Evolutionary conservation across 768 basidiomycete species (phyloP).

Genomic region (Podaxis carcinomalis): DNA sequence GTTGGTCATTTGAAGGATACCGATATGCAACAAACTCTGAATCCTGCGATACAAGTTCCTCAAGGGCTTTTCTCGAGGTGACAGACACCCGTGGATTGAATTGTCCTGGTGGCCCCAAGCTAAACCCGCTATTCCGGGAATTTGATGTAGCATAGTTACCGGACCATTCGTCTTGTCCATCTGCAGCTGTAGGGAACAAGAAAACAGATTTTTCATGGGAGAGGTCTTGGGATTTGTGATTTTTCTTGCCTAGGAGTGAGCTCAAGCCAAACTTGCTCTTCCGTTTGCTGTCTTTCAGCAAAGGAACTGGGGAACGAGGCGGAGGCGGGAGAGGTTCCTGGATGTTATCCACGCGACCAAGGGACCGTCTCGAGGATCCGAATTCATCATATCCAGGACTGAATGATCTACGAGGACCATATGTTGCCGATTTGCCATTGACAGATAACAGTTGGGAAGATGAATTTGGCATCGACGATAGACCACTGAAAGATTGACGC

Average conservation of each 20-base stretch:
- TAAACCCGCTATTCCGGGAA: slow-evolving; percentile 47
- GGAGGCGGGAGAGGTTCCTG: slow-evolving; percentile 22
- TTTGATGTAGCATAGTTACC: slow-evolving; percentile 39
- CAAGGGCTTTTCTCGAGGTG: slow-evolving; percentile 65
- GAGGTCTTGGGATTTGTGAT: slow-evolving; percentile 22
- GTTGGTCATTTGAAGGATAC: slow-evolving; percentile 77
- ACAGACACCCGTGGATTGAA: slow-evolving; percentile 52
- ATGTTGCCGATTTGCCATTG: slow-evolving; percentile 26
- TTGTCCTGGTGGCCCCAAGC: slow-evolving; percentile 27
- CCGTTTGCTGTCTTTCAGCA: slow-evolving; percentile 43
- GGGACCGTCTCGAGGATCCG: slow-evolving; percentile 59
- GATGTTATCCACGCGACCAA: slow-evolving; percentile 39
- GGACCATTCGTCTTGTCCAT: slow-evolving; percentile 7
- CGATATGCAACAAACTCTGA: slow-evolving; percentile 82
- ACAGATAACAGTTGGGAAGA: slow-evolving; percentile 47
- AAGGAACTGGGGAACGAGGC: slow-evolving; percentile 27
- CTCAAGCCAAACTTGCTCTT: slow-evolving; percentile 72
- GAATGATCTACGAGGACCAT: slow-evolving; percentile 31
- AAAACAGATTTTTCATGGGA: slow-evolving; percentile 8
- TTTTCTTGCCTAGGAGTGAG: slow-evolving; percentile 59
- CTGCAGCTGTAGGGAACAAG: slow-evolving; percentile 7
- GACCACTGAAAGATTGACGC: slow-evolving; percentile 75
- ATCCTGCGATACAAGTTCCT: slow-evolving; percentile 82
- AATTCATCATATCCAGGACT: slow-evolving; percentile 65
- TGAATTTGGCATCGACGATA: slow-evolving; percentile 52